Conservation (phyloP, 345 rosid species). For the Hypericum androsaemum region DNA sequence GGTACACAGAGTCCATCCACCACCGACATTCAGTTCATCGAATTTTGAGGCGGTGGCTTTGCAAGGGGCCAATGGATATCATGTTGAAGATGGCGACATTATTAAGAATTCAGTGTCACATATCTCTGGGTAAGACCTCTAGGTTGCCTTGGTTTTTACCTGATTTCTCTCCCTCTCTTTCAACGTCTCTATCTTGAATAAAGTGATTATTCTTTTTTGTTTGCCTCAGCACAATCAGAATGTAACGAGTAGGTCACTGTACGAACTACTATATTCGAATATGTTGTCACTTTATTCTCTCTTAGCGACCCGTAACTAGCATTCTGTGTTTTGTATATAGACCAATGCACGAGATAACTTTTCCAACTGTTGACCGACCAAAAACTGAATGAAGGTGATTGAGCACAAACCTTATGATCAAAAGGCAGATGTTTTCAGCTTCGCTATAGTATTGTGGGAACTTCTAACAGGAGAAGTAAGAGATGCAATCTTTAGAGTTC, state of each 20-base stretch:
- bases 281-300: slow-evolving; percentile 4
- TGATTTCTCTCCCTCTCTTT: not conserved
- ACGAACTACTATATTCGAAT: too few relatives aligned
- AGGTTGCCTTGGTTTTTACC: not conserved
- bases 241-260: too few relatives aligned
- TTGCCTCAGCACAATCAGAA: too few relatives aligned
- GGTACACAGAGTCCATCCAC: slow-evolving; percentile 48
- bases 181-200: not conserved
- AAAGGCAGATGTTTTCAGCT: slow-evolving; percentile 89
- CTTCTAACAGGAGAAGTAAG: slow-evolving; percentile 88
- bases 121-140: slow-evolving; percentile 22
- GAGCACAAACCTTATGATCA: slow-evolving; percentile 88
- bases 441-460: slow-evolving; percentile 83
- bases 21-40: slow-evolving; percentile 96
- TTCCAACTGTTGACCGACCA: slow-evolving; percentile 88
- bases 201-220: not conserved
- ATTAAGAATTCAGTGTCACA: slow-evolving; percentile 35
- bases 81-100: slow-evolving; percentile 50
- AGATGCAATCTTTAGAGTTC: not conserved
- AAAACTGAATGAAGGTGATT: slow-evolving; percentile 68
- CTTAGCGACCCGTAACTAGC: not conserved
- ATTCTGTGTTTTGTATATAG: slow-evolving; percentile 28
- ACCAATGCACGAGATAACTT: slow-evolving; percentile 94
- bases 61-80: slow-evolving; percentile 36
- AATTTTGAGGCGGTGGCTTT: slow-evolving; percentile 55